Conservation (phyloP, 108 stramenopile genomes). For the Epithemia pelagica region DNA sequence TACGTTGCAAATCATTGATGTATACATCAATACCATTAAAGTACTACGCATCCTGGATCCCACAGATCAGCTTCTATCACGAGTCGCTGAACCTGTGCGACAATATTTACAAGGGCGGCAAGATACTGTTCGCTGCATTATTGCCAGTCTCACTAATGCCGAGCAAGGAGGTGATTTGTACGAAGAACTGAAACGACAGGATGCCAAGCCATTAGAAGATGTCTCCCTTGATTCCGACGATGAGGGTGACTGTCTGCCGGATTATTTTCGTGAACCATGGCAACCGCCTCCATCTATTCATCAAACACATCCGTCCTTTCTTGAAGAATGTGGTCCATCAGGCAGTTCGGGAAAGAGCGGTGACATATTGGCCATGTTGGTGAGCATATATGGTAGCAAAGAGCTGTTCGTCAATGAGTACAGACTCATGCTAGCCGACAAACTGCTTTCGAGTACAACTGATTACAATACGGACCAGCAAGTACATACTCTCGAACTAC, state of each 20-base stretch:
- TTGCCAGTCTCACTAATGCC: slow-evolving; percentile 92
- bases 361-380: slow-evolving; percentile 93
- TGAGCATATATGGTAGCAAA: slow-evolving; percentile 97
- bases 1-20: slow-evolving; percentile 92
- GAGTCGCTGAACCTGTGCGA: slow-evolving; percentile 85
- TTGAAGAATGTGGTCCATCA: neutral
- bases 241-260: neutral
- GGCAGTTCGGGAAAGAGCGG: slow-evolving; percentile 24
- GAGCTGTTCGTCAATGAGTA: slow-evolving; percentile 97
- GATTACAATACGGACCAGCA: slow-evolving; percentile 90
- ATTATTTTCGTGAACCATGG: slow-evolving; percentile 53
- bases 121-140: slow-evolving; percentile 95
- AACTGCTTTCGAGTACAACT: slow-evolving; percentile 70
- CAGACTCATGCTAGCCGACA: slow-evolving; percentile 93
- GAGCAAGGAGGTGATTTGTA: slow-evolving; percentile 87
- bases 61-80: slow-evolving; percentile 75
- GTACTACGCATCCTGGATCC: slow-evolving; percentile 79
- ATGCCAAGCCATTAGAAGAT: slow-evolving; percentile 74
- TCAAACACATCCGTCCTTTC: slow-evolving; percentile 45
- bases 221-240: slow-evolving; percentile 52
- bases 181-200: slow-evolving; percentile 86
- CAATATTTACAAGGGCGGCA: slow-evolving; percentile 66
- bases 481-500: slow-evolving; percentile 91
- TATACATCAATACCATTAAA: slow-evolving; percentile 92
- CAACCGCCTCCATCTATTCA: slow-evolving; percentile 66